Evolutionary conservation across 2,329 filamentous ascomycete genomes (phyloP).

Genomic region (Fusarium virguliforme): DNA sequence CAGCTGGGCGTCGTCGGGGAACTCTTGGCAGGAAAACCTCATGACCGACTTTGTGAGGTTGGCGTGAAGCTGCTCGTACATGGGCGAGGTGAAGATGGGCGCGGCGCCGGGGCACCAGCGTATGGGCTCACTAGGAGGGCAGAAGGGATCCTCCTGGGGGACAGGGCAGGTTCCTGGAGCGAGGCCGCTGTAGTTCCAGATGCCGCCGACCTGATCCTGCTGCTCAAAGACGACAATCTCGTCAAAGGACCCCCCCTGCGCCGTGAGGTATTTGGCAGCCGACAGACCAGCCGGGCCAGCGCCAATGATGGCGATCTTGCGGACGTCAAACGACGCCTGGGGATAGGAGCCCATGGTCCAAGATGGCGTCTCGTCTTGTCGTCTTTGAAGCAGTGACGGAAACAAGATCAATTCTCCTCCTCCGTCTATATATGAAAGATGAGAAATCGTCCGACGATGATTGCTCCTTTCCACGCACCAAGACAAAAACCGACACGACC

Average conservation of each 20-base stretch:
- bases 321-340: constrained; percentile 64
- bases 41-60: constrained; percentile 90
- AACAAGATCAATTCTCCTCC: constrained; percentile 15
- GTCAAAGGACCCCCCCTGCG: constrained; percentile 75
- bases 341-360: constrained; percentile 53
- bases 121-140: constrained; percentile 75
- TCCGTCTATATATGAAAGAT: constrained; percentile 27
- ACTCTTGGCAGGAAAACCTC: constrained; percentile 81
- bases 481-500: constrained; percentile 18
- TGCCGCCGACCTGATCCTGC: constrained; percentile 81
- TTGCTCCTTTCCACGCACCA: constrained; percentile 35
- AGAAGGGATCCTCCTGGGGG: constrained; percentile 79
- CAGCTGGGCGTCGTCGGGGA: constrained; percentile 75
- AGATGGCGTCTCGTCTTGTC: constrained; percentile 11
- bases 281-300: constrained; percentile 86
- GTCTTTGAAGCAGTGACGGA: background rate
- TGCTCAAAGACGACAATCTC: constrained; percentile 87
- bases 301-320: constrained; percentile 83
- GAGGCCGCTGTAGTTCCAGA: constrained; percentile 84
- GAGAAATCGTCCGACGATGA: constrained; percentile 26
- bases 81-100: constrained; percentile 82
- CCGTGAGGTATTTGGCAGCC: constrained; percentile 84
- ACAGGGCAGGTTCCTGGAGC: constrained; percentile 67
- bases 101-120: constrained; percentile 60
- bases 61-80: constrained; percentile 87